Conservation (phyloP, 495 filamentous ascomycete genomes). For the Talaromyces liani region DNA sequence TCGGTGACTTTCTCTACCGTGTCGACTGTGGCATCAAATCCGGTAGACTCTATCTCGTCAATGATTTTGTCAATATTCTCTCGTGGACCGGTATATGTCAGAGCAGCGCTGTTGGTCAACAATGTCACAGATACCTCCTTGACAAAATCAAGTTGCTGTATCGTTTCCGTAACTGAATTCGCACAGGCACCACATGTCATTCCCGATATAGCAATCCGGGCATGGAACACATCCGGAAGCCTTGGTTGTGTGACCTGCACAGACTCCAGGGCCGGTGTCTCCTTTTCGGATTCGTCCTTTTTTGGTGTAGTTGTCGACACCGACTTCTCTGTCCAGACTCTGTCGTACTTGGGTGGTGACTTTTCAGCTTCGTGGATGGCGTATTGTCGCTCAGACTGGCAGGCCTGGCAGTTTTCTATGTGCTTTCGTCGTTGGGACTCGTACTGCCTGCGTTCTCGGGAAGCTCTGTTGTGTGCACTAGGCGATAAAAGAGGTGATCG, state of each 20-base stretch:
- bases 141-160: slow-evolving; percentile 44
- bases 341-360: neutral
- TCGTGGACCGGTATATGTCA: slow-evolving; percentile 36
- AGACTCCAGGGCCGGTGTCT: neutral
- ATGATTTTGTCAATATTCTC: slow-evolving; percentile 35
- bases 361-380: neutral
- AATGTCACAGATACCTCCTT: slow-evolving; percentile 49
- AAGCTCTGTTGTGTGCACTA: neutral
- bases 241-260: neutral
- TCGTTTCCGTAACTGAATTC: slow-evolving; percentile 42
- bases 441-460: neutral
- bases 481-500: neutral
- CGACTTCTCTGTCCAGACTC: neutral
- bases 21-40: slow-evolving; percentile 47
- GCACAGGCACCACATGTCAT: slow-evolving; percentile 64
- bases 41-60: slow-evolving; percentile 45
- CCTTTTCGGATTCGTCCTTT: neutral
- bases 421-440: slow-evolving; percentile 14
- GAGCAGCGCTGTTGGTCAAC: slow-evolving; percentile 48
- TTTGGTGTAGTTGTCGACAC: neutral
- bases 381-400: slow-evolving; percentile 28
- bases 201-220: slow-evolving; percentile 46
- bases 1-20: slow-evolving; percentile 23
- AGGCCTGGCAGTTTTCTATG: slow-evolving; percentile 43
- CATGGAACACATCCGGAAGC: slow-evolving; percentile 26